phyloP scores from a whole-genome alignment of 1,284 basidiomycete genomes.

The Ustilago crameri region DNA sequence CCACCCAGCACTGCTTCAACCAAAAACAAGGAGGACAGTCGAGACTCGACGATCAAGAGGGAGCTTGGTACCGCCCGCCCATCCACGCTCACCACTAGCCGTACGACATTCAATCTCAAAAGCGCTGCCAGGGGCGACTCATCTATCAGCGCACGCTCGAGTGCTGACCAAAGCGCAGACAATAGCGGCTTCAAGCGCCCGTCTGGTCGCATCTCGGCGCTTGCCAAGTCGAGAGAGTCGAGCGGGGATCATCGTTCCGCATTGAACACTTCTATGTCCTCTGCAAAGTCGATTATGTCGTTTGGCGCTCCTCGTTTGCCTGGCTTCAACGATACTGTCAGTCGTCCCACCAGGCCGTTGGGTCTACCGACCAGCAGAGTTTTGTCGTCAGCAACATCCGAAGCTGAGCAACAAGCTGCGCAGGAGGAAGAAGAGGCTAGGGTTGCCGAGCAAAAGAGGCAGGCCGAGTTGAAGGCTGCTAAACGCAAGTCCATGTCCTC shows the following conservation, averaged over 20 bases:
- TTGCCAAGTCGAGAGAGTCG: slow-evolving; percentile 32
- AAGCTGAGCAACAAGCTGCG: slow-evolving; percentile 21
- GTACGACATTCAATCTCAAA: slow-evolving; percentile 20
- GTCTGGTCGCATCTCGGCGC: slow-evolving; percentile 30
- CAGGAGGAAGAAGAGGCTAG: slow-evolving; percentile 30
- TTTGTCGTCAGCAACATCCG: slow-evolving; percentile 8
- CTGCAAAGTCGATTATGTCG: slow-evolving; percentile 32
- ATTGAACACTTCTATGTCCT: slow-evolving; percentile 13
- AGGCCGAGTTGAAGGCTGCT: slow-evolving; percentile 35
- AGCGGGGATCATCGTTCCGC: slow-evolving; percentile 19
- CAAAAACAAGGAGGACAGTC: slow-evolving; percentile 11
- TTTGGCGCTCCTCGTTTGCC: slow-evolving; percentile 37
- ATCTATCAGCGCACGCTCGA: slow-evolving; percentile 14
- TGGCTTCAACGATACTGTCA: slow-evolving; percentile 15
- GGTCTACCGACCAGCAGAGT: slow-evolving; percentile 13
- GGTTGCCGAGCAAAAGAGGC: slow-evolving; percentile 32
- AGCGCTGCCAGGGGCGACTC: slow-evolving; percentile 9
- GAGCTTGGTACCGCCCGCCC: slow-evolving; percentile 18
- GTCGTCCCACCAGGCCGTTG: slow-evolving; percentile 2
- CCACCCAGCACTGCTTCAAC: slow-evolving; percentile 7
- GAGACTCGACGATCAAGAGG: slow-evolving; percentile 10
- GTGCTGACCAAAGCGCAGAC: slow-evolving; percentile 27
- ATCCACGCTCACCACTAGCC: slow-evolving; percentile 11
- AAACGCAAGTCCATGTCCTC: slow-evolving; percentile 43
- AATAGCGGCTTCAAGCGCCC: slow-evolving; percentile 37